A percentile compares a stretch with the other conserved stretches of the same genome.
These are phyloP conservation scores for Austropuccinia psidii DNA, from an alignment of 1,284 basidiomycete genomes.

Conservation along the genomic window DNA sequence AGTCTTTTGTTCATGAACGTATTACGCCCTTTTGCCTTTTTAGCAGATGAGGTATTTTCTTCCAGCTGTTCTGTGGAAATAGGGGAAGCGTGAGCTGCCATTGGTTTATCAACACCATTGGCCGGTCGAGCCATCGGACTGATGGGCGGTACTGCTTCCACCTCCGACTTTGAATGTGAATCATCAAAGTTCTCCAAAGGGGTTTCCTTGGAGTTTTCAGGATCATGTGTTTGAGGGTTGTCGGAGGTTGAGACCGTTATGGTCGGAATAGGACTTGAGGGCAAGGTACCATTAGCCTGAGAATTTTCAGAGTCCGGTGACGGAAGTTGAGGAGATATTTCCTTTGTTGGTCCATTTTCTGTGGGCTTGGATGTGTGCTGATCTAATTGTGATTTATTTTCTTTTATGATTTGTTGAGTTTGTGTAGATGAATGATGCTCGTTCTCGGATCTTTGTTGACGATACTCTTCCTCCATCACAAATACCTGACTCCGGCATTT, in stretches of 20 bases:
- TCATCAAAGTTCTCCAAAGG: neutral
- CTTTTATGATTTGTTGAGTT: constrained; percentile 58
- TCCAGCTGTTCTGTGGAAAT: constrained; percentile 9
- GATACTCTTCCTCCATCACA: constrained; percentile 99
- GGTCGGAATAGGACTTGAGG: constrained; percentile 27
- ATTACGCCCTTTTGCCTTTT: constrained; percentile 50
- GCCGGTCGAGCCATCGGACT: constrained; percentile 18
- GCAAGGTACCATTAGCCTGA: neutral
- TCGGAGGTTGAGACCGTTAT: constrained; percentile 32
- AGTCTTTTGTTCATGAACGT: constrained; percentile 93
- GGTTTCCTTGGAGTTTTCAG: neutral
- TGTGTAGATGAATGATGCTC: constrained; percentile 47
- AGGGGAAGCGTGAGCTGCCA: constrained; percentile 21
- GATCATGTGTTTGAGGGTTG: neutral
- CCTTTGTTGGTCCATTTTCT: neutral
- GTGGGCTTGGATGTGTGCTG: neutral
- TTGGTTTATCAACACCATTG: constrained; percentile 20
- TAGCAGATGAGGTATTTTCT: constrained; percentile 39
- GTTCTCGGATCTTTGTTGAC: constrained; percentile 53
- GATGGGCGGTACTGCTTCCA: neutral
- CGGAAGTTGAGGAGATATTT: neutral
- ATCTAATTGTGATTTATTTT: neutral
- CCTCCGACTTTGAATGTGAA: neutral
- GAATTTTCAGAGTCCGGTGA: neutral
- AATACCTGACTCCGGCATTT: constrained; percentile 89